Base-by-base conservation (phyloP, 139 green algal genomes). In the Volvox reticuliferus region DNA sequence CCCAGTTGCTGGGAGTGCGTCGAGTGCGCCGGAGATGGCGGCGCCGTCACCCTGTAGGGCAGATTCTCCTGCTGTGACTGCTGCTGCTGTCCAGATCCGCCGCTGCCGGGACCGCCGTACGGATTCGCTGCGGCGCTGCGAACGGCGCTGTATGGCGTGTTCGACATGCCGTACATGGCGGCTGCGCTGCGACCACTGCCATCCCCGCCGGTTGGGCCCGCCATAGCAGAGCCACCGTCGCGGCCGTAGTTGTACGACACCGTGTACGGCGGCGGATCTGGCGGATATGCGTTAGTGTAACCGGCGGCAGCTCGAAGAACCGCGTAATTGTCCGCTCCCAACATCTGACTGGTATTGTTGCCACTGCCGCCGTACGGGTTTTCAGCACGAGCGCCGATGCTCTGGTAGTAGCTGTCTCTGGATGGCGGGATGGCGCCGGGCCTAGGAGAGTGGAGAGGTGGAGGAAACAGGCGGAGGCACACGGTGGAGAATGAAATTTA, bases 21-120 rank as follows among this genome's bases (percentile, higher is more conserved):
- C 67, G 83, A 80, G 26, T 80, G 67, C 22, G 84, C 37, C 28
- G 84, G 84, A 44, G 84, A 89, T 0, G 84, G 84, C 69, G 84
- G 84, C 69, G 84, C 37, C 84, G 75, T 63, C 5, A 83, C 73
- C 73, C 67, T 83, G 86, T 90, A 90, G n/a, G 73, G 55, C 84
- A 82, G 36, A 75, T 80, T 71, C n/a, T 82, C 84, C 20, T 55
- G 26, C 79, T 36, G 83, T 37, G 12, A 1, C 21, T 67, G 37
- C 86, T 26, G 37, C 86, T 26, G 85, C 82, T 79, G 65, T 0
- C 33, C 30, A 32, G 33, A 55, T 55, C 44, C 44, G 9, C 44
- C 44, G 44, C 44, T 55, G 44, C 44, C 33, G 65, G 32, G 62
- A n/a, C 85, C 85, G 73, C 86, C 73, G 73, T 90, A 90, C 44